These are phyloP conservation scores for Aureobasidium sp. DNA, from an alignment of 2,329 filamentous ascomycete species.

Conservation along the genomic window DNA sequence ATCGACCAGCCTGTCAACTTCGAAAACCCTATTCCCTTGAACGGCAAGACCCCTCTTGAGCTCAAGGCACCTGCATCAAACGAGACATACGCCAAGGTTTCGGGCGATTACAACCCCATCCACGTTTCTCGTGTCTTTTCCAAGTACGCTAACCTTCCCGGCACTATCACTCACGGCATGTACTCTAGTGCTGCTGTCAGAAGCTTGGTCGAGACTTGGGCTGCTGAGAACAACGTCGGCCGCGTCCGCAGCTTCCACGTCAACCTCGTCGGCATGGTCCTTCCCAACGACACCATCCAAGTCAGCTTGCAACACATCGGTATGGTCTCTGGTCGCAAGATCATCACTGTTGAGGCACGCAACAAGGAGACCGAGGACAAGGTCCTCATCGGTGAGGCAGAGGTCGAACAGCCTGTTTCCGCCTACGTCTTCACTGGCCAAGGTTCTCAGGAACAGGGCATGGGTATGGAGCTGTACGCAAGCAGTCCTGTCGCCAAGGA, in stretches of 20 bases:
- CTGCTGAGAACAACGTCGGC: slow-evolving; percentile 95
- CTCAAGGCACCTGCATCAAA: slow-evolving; percentile 91
- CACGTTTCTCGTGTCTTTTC: slow-evolving; percentile 97
- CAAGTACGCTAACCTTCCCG: slow-evolving; percentile 87
- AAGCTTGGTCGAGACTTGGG: slow-evolving; percentile 96
- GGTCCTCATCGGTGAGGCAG: slow-evolving; percentile 87
- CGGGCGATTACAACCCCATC: slow-evolving; percentile 97
- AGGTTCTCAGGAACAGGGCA: slow-evolving; percentile 96
- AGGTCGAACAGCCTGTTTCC: slow-evolving; percentile 94
- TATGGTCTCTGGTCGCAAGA: slow-evolving; percentile 97
- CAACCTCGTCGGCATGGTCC: slow-evolving; percentile 94
- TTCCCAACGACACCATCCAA: slow-evolving; percentile 90
- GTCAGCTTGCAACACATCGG: slow-evolving; percentile 94
- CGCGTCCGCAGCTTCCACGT: slow-evolving; percentile 97
- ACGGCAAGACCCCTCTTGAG: slow-evolving; percentile 79
- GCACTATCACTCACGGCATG: slow-evolving; percentile 98
- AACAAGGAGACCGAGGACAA: slow-evolving; percentile 96
- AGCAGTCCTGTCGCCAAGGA: slow-evolving; percentile 92
- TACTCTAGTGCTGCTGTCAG: slow-evolving; percentile 96
- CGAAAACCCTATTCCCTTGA: slow-evolving; percentile 92
- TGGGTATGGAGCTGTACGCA: slow-evolving; percentile 98
- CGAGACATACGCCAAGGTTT: slow-evolving; percentile 95
- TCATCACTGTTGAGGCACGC: slow-evolving; percentile 95
- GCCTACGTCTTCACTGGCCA: slow-evolving; percentile 98
- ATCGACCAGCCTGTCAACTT: slow-evolving; percentile 96